Conservation (phyloP, 257 asterid species). For the Gynochthodes officinalis region DNA sequence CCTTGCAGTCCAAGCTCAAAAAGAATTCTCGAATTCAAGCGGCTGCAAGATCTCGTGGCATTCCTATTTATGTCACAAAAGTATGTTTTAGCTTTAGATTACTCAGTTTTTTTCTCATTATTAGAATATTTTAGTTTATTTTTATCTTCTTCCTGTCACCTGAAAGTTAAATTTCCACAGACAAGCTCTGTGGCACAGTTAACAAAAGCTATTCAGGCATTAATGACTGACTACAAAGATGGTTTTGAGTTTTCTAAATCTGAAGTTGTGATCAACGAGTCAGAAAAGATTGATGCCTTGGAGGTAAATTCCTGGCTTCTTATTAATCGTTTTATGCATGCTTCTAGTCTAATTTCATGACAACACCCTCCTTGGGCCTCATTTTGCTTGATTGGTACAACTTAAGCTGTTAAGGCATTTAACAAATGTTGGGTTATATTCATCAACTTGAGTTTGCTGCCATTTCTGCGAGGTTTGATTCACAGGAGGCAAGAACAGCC, state of each 20-base stretch:
- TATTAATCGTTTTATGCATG: neutral
- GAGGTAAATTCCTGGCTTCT: conserved; percentile 52
- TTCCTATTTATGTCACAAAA: conserved; percentile 80
- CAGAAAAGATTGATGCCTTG: conserved; percentile 84
- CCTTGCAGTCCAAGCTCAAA: conserved; percentile 84
- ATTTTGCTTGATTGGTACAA: neutral
- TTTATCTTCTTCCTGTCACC: neutral
- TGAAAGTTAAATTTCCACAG: conserved; percentile 35
- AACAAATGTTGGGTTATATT: neutral
- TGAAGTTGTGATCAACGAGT: conserved; percentile 60
- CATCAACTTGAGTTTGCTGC: neutral
- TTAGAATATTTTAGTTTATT: neutral
- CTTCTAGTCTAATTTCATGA: neutral
- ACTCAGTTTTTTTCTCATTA: conserved; percentile 10
- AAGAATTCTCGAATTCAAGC: conserved; percentile 93
- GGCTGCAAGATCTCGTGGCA: conserved; percentile 81
- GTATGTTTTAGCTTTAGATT: conserved; percentile 28
- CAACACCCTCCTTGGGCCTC: neutral
- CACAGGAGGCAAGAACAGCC: conserved; percentile 86
- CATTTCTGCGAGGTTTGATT: neutral
- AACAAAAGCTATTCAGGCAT: conserved; percentile 55
- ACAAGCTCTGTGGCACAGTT: conserved; percentile 66
- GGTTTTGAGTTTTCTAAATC: conserved; percentile 56
- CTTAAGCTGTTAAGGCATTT: neutral
- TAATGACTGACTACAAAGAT: conserved; percentile 57